phyloP scores from a whole-genome alignment of 1,284 basidiomycete genomes.

The Takashimella koratensis region DNA sequence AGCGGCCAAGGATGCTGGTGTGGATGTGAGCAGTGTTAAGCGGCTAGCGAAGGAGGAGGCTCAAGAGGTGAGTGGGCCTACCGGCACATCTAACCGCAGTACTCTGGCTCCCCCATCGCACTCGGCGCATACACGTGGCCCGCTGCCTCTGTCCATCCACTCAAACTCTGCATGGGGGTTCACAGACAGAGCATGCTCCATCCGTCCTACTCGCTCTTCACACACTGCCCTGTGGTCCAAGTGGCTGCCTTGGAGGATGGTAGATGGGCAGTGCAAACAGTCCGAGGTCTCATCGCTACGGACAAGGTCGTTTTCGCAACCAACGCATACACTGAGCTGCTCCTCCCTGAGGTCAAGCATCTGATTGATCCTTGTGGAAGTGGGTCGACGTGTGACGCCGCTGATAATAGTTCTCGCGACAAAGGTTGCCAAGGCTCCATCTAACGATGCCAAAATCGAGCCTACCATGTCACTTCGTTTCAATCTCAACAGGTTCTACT shows the following conservation, averaged over 20 bases:
- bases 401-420: constrained; percentile 19
- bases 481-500: constrained; percentile 20
- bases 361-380: constrained; percentile 22
- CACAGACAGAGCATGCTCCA: constrained; percentile 9
- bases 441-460: too few relatives aligned
- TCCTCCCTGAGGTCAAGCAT: constrained; percentile 20
- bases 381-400: background rate
- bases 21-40: constrained; percentile 17
- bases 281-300: constrained; percentile 14
- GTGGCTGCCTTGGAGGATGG: background rate
- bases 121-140: constrained; percentile 17
- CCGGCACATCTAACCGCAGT: constrained; percentile 1
- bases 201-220: constrained; percentile 26
- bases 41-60: constrained; percentile 10
- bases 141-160: constrained; percentile 23
- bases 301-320: constrained; percentile 20
- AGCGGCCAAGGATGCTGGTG: constrained; percentile 17
- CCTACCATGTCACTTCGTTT: constrained; percentile 6
- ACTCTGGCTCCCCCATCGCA: constrained; percentile 18
- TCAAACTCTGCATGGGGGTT: constrained; percentile 14
- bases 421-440: constrained; percentile 28
- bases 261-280: constrained; percentile 23
- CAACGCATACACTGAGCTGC: constrained; percentile 17
- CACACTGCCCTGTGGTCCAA: constrained; percentile 1
- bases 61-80: constrained; percentile 12